Evolutionary conservation across 495 filamentous ascomycete genomes (phyloP), one percentile per base, ranked within the genome.

Genomic region (Daldinia decipiens): DNA sequence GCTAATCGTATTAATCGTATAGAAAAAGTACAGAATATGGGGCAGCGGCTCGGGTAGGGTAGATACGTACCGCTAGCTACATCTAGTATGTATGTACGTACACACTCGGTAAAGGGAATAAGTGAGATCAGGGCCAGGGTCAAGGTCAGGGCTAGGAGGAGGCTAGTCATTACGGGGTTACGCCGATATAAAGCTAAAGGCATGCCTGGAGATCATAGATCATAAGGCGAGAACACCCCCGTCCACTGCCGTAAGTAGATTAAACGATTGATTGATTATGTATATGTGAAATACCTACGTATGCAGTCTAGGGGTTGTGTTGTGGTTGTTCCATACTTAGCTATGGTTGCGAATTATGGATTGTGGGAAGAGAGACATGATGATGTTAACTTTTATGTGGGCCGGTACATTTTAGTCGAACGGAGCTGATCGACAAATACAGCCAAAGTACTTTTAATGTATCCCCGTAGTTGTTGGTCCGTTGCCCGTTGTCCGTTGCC

Each of bases 341-440:
- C 32, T 4, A 21, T 9, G 43, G 9, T 47, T 47, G 19, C 19
- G 6, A 17, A 17, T 47, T 47, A 47, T 21, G 43, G 43, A 21
- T 47, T 40, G 58, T 36, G 31, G 60, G 51, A 36, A 56, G 59
- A 62, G 61, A 68, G 59, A 67, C 60, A 59, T 58, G 54, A 66
- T 73, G 53, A 66, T 73, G 65, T 61, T 29, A 29, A 61, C 59
- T 62, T 68, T 32, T 24, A 59, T 61, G 65, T 73, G 70, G 70
- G 43, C 13, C 70, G 61, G 65, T 73, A 73, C 65, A 62, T 69
- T 68, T 73, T 69, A 65, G 61, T 60, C 29, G 36, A 24, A 73
- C 70, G 70, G 70, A 73, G 70, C 70, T 73, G 70, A 73, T 73
- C 70, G 57, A 73, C 70, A 38, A 66, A 73, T 51, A 55, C 12